Conservation (phyloP, 169 alveolate genomes). For the Eimeria acervulina region DNA sequence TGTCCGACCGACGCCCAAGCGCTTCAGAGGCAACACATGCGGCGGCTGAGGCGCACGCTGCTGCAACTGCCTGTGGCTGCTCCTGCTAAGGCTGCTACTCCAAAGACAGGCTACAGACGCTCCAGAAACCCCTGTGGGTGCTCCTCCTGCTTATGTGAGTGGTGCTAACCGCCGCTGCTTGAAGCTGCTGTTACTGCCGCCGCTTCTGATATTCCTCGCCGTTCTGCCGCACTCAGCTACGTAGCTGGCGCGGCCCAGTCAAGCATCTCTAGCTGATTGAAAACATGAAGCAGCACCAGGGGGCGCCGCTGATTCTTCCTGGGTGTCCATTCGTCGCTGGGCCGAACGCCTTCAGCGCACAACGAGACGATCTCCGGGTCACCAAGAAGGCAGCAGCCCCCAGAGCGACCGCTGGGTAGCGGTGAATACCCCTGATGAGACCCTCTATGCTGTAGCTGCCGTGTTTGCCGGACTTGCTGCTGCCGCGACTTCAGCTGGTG, state of each 20-base stretch:
- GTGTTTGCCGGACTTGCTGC: background rate
- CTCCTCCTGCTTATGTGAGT: background rate
- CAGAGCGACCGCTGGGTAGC: background rate
- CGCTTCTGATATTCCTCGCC: background rate
- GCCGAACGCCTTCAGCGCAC: background rate
- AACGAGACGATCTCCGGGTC: background rate
- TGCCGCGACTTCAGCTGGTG: background rate
- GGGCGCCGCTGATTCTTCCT: conserved; percentile 52
- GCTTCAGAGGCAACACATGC: background rate
- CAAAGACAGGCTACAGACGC: background rate
- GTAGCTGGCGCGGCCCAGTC: background rate
- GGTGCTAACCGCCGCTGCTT: background rate
- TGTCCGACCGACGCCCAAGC: background rate
- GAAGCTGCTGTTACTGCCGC: background rate
- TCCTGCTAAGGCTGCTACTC: background rate
- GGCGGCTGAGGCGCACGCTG: background rate
- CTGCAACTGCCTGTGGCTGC: background rate
- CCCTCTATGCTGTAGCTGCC: background rate
- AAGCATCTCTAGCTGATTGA: conserved; percentile 19
- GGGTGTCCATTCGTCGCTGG: conserved; percentile 24
- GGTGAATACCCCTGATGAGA: background rate
- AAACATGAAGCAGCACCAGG: conserved; percentile 26
- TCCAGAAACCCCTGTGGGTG: background rate
- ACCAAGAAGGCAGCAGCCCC: background rate
- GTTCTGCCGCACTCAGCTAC: background rate